These are phyloP conservation scores for Metarhizium sp. DNA, from an alignment of 2,329 filamentous ascomycete species.

Conservation along the genomic window DNA sequence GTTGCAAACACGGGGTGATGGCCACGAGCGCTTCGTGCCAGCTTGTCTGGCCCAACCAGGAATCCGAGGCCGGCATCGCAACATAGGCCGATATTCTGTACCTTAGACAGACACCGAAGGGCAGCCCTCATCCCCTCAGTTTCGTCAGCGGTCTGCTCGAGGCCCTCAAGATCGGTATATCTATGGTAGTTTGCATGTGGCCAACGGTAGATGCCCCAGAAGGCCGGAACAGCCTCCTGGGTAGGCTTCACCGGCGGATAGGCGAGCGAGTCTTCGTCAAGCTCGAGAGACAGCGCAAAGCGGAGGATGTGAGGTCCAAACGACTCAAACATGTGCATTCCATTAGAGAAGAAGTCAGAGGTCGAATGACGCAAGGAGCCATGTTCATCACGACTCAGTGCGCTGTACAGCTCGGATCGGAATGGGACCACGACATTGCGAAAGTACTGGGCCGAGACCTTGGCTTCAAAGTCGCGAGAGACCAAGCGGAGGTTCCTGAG, in stretches of 20 bases:
- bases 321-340: constrained; percentile 50
- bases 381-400: constrained; percentile 13
- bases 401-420: constrained; percentile 50
- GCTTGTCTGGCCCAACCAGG: constrained; percentile 51
- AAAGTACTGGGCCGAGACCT: constrained; percentile 50
- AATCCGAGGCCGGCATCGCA: constrained; percentile 61
- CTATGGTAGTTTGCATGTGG: constrained; percentile 49
- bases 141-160: constrained; percentile 57
- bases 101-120: constrained; percentile 43
- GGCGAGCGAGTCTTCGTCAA: constrained; percentile 43
- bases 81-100: constrained; percentile 56
- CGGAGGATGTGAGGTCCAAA: constrained; percentile 51
- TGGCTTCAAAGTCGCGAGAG: constrained; percentile 45
- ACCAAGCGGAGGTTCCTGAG: constrained; percentile 54
- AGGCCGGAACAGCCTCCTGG: constrained; percentile 44
- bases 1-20: constrained; percentile 26
- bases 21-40: constrained; percentile 31
- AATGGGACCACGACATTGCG: constrained; percentile 57
- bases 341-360: constrained; percentile 29
- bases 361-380: constrained; percentile 9
- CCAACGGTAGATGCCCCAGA: constrained; percentile 60
- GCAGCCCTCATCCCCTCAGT: constrained; percentile 51
- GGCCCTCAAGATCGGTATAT: constrained; percentile 46
- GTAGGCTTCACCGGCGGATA: constrained; percentile 46
- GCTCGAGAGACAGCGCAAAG: constrained; percentile 60